Conservation (phyloP, 2,329 filamentous ascomycete genomes). For the Tolypocladium cylindrosporum region DNA sequence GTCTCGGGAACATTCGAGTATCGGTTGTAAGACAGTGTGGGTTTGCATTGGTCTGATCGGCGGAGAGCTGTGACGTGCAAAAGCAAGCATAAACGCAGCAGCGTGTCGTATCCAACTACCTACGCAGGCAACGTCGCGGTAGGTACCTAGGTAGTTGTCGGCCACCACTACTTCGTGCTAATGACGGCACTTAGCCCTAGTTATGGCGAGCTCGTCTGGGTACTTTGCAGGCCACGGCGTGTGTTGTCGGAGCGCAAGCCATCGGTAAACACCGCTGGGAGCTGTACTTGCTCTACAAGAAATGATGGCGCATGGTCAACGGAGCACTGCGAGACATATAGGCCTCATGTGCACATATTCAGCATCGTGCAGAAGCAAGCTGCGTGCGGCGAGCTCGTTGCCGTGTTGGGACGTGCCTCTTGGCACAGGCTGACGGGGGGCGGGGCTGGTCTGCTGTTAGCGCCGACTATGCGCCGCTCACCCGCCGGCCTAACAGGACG, state of each 20-base stretch:
- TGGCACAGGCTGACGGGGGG: not conserved
- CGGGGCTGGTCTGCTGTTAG: conserved; percentile 2
- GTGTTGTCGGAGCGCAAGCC: not conserved
- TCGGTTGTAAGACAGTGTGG: not conserved
- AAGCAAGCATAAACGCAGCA: not conserved
- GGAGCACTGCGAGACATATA: not conserved
- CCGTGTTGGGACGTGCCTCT: not conserved
- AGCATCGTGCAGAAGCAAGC: not conserved
- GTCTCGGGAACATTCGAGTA: not conserved
- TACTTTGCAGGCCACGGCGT: not conserved
- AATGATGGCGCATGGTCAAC: not conserved
- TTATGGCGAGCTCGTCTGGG: not conserved
- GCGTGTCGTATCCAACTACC: not conserved
- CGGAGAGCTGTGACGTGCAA: not conserved
- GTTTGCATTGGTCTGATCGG: not conserved
- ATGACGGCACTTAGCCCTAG: not conserved
- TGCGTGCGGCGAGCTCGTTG: not conserved
- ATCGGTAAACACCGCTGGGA: not conserved
- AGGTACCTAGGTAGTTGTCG: not conserved
- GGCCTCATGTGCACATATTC: not conserved
- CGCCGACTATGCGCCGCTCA: not conserved
- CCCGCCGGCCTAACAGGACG: not conserved
- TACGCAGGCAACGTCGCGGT: not conserved
- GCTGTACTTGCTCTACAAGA: not conserved
- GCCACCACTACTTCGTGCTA: not conserved